Conservation (phyloP, 2,329 filamentous ascomycete species). For the Sclerotiophoma versabilis region DNA sequence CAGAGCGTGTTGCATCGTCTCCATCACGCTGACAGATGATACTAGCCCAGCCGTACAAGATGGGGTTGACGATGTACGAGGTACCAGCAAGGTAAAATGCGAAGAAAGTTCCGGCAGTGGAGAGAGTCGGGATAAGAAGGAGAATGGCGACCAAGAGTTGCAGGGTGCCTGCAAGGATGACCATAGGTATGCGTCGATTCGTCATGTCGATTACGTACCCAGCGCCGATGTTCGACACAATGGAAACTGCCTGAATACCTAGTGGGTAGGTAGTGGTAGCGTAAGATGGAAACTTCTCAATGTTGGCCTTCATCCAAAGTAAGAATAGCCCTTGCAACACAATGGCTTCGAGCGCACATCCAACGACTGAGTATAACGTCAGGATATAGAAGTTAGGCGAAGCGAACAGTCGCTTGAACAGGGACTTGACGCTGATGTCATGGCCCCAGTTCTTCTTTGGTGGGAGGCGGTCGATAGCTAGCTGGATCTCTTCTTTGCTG, state of each 20-base stretch:
- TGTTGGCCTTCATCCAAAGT: slow-evolving; percentile 35
- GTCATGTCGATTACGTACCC: slow-evolving; percentile 51
- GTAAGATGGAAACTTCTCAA: slow-evolving; percentile 42
- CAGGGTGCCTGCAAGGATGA: slow-evolving; percentile 40
- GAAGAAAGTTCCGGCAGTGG: slow-evolving; percentile 46
- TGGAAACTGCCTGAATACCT: slow-evolving; percentile 64
- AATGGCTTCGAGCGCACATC: slow-evolving; percentile 48
- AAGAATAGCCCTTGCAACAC: slow-evolving; percentile 36
- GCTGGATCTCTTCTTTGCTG: slow-evolving; percentile 34
- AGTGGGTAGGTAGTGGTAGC: slow-evolving; percentile 66
- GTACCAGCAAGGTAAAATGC: slow-evolving; percentile 51
- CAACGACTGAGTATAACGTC: slow-evolving; percentile 49
- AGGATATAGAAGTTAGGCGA: slow-evolving; percentile 49
- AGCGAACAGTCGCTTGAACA: slow-evolving; percentile 30
- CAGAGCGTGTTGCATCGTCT: slow-evolving; percentile 52
- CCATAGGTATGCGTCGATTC: slow-evolving; percentile 46
- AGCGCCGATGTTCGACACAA: slow-evolving; percentile 55
- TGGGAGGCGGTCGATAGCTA: slow-evolving; percentile 36
- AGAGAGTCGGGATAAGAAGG: slow-evolving; percentile 43
- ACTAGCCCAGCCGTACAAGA: slow-evolving; percentile 52
- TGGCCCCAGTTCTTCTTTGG: slow-evolving; percentile 35
- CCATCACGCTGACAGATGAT: slow-evolving; percentile 48
- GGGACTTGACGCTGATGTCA: slow-evolving; percentile 33
- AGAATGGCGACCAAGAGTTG: slow-evolving; percentile 46
- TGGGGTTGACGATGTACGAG: slow-evolving; percentile 52